A percentile compares a stretch with the other conserved stretches of the same genome.
Conservation (phyloP, 169 alveolate genomes). For the Neospora caninum region DNA sequence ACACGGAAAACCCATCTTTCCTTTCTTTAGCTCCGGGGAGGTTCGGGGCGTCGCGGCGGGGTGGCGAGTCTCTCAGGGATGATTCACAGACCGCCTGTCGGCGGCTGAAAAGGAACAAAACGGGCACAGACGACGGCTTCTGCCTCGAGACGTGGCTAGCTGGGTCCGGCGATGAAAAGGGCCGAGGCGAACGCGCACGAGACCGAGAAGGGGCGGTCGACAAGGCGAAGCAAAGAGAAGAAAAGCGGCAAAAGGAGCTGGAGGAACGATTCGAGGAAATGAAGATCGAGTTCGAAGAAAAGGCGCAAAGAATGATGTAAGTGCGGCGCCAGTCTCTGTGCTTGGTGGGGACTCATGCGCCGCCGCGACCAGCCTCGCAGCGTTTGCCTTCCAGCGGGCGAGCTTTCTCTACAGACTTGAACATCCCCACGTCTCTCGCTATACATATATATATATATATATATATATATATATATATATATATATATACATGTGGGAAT, state of each 20-base stretch:
- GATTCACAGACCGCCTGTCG: not conserved
- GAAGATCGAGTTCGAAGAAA: not conserved
- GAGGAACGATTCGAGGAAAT: not conserved
- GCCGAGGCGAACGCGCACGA: not conserved
- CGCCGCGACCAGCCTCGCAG: too few species aligned
- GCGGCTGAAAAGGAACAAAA: not conserved
- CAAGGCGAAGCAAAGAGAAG: conserved; percentile 2
- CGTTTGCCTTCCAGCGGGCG: too few species aligned
- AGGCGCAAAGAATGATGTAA: not conserved
- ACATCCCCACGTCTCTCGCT: too few species aligned
- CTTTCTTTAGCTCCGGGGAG: not conserved
- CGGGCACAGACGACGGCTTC: not conserved
- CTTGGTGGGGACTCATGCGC: not conserved
- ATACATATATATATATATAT: too few species aligned
- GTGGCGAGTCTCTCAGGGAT: not conserved
- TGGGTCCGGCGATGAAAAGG: not conserved
- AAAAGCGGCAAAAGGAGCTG: not conserved
- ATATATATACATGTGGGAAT: too few species aligned
- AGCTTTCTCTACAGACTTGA: too few species aligned
- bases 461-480: too few species aligned
- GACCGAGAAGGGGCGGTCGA: not conserved
- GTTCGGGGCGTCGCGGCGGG: not conserved
- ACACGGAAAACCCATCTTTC: not conserved
- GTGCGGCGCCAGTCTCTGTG: not conserved
- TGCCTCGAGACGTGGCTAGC: not conserved